phyloP scores from a whole-genome alignment of 2,329 filamentous ascomycete genomes.

The Neofusicoccum umdonicola region DNA sequence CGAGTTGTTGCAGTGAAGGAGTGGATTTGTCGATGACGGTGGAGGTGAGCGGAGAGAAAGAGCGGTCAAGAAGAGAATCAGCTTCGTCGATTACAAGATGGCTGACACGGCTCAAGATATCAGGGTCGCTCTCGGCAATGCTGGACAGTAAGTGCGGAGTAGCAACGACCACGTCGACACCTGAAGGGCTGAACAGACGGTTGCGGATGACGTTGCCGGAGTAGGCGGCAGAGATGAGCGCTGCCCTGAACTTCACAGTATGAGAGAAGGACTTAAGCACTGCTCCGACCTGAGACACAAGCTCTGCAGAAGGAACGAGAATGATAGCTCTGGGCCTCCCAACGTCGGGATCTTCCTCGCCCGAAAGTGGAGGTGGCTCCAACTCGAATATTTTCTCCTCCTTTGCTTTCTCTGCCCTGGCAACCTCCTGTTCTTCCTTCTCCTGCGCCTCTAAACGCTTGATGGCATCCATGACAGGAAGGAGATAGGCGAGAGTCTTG shows the following conservation, averaged over 20 bases:
- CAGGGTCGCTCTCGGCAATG: slow-evolving; percentile 85
- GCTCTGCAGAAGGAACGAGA: slow-evolving; percentile 86
- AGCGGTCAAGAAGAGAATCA: slow-evolving; percentile 90
- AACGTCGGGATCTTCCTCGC: slow-evolving; percentile 61
- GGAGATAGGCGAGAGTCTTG: slow-evolving; percentile 89
- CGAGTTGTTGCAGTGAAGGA: slow-evolving; percentile 78
- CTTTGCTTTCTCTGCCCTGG: slow-evolving; percentile 28
- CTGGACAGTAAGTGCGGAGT: slow-evolving; percentile 88
- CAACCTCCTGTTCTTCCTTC: slow-evolving; percentile 50
- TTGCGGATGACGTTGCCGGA: slow-evolving; percentile 77
- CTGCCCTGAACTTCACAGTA: slow-evolving; percentile 80
- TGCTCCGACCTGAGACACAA: slow-evolving; percentile 80
- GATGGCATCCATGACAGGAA: slow-evolving; percentile 80
- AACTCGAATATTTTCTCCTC: slow-evolving; percentile 59
- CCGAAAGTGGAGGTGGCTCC: slow-evolving; percentile 55
- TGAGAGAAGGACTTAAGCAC: slow-evolving; percentile 83
- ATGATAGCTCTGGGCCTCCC: slow-evolving; percentile 75
- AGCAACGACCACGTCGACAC: slow-evolving; percentile 80
- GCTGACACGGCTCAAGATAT: slow-evolving; percentile 85
- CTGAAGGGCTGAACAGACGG: slow-evolving; percentile 74
- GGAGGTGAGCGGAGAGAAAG: slow-evolving; percentile 80
- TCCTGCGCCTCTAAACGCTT: slow-evolving; percentile 68
- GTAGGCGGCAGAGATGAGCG: slow-evolving; percentile 75
- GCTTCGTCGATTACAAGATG: slow-evolving; percentile 94
- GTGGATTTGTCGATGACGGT: slow-evolving; percentile 77